phyloP scores from a whole-genome alignment of 2,329 filamentous ascomycete genomes.

The Sporothrix pseudoabietina region DNA sequence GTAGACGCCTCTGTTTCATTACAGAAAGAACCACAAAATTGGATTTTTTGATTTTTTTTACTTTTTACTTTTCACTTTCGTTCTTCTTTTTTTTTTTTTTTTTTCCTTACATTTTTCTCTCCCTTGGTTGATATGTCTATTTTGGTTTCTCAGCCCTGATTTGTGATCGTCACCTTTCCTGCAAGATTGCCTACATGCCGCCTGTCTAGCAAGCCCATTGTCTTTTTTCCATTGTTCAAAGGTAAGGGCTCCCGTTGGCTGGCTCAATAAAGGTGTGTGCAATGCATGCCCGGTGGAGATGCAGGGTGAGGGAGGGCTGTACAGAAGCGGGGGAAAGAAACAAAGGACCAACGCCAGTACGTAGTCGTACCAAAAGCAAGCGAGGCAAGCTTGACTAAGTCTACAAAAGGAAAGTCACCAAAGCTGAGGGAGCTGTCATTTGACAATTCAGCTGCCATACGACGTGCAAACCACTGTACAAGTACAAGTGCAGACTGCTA shows the following conservation, averaged over 20 bases:
- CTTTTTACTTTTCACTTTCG: too few relatives aligned
- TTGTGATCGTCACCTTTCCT: neutral
- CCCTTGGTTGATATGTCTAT: neutral
- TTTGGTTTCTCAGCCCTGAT: neutral
- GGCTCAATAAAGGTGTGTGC: neutral
- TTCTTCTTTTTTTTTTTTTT: neutral
- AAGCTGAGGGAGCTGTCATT: neutral
- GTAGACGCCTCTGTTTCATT: slow-evolving; percentile 12
- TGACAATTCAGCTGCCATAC: slow-evolving; percentile 6
- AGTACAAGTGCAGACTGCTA: neutral
- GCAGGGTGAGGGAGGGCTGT: neutral
- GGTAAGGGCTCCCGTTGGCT: neutral
- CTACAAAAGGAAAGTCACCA: slow-evolving; percentile 7
- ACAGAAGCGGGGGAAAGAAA: neutral
- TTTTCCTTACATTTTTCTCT: neutral
- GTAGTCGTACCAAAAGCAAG: neutral
- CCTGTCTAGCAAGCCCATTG: neutral
- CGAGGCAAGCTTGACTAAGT: neutral
- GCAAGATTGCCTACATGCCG: neutral
- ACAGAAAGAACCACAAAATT: neutral
- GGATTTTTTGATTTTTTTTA: neutral
- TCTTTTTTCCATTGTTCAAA: neutral
- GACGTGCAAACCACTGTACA: neutral
- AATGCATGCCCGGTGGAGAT: neutral
- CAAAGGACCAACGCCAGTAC: neutral